A percentile compares a stretch with the other conserved stretches of the same genome.
phyloP scores from a whole-genome alignment of 2,329 filamentous ascomycete genomes.

The Aureobasidium mangrovei region DNA sequence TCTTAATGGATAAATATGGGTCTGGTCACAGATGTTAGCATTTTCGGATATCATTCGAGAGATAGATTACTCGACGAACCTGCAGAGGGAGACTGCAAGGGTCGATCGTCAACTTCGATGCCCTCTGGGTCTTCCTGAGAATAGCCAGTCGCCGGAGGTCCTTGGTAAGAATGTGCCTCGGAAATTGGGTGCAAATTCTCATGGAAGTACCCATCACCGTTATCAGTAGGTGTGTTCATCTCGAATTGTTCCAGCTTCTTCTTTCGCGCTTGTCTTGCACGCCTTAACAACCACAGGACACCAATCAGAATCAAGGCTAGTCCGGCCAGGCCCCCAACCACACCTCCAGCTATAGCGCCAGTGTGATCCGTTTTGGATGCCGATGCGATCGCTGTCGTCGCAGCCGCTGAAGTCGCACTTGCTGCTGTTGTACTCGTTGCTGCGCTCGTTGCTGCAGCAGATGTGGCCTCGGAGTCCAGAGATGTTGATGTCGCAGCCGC shows the following conservation, averaged over 20 bases:
- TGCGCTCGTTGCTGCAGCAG: not conserved
- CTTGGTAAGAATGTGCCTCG: not conserved
- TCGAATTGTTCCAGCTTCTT: not conserved
- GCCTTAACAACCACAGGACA: not conserved
- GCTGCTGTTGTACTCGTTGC: not conserved
- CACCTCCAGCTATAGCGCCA: conserved; percentile 5
- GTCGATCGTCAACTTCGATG: conserved; percentile 2
- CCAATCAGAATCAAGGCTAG: not conserved
- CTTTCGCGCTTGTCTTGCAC: not conserved
- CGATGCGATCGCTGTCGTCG: not conserved
- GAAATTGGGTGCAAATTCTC: not conserved
- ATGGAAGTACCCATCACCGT: not conserved
- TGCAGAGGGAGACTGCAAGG: not conserved
- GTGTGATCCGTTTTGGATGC: not conserved
- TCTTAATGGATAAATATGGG: not conserved
- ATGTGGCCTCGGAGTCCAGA: not conserved
- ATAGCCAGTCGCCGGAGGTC: not conserved
- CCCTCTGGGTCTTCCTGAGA: conserved; percentile 1
- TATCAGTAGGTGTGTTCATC: not conserved
- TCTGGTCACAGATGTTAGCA: not conserved
- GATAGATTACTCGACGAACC: not conserved
- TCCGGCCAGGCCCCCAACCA: not conserved
- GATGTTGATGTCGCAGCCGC: not conserved
- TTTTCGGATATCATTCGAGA: not conserved
- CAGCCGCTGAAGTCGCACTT: not conserved